A percentile compares a stretch with the other conserved stretches of the same genome.
phyloP scores from a whole-genome alignment of 345 rosid genomes.

The Pugionium dolabratum region DNA sequence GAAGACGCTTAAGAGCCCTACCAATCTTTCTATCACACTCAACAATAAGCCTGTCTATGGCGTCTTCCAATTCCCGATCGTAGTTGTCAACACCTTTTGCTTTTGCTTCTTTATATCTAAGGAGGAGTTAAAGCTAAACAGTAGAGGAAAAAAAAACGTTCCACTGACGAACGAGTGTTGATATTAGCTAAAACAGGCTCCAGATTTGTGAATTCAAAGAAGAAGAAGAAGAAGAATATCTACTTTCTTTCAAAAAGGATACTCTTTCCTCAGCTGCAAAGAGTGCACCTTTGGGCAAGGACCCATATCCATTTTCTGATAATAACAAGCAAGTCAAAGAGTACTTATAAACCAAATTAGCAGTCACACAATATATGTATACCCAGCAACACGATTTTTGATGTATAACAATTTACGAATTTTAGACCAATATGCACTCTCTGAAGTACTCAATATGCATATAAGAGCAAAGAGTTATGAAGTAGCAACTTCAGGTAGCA shows the following conservation, averaged over 20 bases:
- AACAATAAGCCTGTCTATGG: conserved; percentile 88
- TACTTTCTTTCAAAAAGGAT: conserved; percentile 46
- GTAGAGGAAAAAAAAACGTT: conserved; percentile 11
- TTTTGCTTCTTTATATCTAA: conserved; percentile 88
- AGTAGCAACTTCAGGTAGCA: conserved; percentile 26
- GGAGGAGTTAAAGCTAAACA: conserved; percentile 42
- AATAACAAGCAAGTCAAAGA: conserved; percentile 30
- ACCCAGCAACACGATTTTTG: background rate
- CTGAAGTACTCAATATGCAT: conserved; percentile 23
- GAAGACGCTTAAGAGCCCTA: conserved; percentile 97
- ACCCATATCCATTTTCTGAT: conserved; percentile 99
- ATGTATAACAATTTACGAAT: conserved; percentile 30
- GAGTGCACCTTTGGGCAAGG: conserved; percentile 99
- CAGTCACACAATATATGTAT: background rate
- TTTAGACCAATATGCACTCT: conserved; percentile 8
- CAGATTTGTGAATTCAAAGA: background rate
- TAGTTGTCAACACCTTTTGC: conserved; percentile 79
- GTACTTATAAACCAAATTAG: background rate
- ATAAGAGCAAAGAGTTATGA: conserved; percentile 27
- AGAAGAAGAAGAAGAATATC: conserved; percentile 1
- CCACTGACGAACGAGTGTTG: background rate
- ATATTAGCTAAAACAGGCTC: background rate
- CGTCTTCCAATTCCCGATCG: conserved; percentile 94
- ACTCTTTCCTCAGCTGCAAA: conserved; percentile 94
- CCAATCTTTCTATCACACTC: conserved; percentile 97